These are phyloP conservation scores for Cymbidium sinense DNA, from an alignment of 106 monocot species.

Conservation along the genomic window DNA sequence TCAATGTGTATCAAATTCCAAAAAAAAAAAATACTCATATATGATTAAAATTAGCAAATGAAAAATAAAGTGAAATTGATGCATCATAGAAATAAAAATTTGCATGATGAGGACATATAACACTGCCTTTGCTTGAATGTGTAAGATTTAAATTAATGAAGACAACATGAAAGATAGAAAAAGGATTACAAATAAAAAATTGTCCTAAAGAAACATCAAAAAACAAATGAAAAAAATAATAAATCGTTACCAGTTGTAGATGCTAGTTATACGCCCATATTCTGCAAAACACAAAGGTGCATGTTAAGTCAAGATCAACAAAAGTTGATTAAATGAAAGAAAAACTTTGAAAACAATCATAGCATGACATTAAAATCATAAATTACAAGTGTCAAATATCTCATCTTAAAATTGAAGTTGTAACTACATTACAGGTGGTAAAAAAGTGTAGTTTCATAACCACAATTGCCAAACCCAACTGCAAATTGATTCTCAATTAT, in stretches of 20 bases:
- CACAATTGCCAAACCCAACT: background rate
- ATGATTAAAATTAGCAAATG: background rate
- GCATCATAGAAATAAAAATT: background rate
- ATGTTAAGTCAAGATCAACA: background rate
- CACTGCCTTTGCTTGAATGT: background rate
- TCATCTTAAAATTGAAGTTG: background rate
- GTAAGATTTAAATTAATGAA: background rate
- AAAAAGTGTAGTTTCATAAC: background rate
- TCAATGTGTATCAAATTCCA: background rate
- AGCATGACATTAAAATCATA: background rate
- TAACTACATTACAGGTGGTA: background rate
- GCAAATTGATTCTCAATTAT: background rate
- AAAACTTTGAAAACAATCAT: background rate
- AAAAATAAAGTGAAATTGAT: background rate
- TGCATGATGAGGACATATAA: background rate
- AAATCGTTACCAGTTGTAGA: constrained; percentile 76
- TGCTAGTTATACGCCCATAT: constrained; percentile 82
- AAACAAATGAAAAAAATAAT: background rate
- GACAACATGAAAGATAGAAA: background rate
- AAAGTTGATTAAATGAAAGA: background rate
- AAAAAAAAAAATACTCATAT: background rate
- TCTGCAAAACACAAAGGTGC: constrained; percentile 38
- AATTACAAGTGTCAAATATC: background rate
- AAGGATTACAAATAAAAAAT: background rate
- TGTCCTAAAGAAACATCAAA: background rate